These are phyloP conservation scores for Cladosporium halotolerans DNA, from an alignment of 2,329 filamentous ascomycete species.

Conservation along the genomic window DNA sequence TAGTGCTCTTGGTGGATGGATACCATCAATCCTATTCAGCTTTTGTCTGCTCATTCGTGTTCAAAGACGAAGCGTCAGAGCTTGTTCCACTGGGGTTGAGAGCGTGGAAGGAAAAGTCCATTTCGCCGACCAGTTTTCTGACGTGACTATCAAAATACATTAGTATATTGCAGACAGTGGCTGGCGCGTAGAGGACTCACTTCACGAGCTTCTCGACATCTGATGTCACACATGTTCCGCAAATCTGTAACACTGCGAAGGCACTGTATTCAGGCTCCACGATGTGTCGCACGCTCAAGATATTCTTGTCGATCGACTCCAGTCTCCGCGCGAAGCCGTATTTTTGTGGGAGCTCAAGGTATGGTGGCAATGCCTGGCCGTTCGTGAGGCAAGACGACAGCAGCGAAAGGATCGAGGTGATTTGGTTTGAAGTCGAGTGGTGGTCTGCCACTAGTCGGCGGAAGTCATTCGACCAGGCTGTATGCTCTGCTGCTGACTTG, in stretches of 20 bases:
- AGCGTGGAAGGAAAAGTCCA: slow-evolving; percentile 63
- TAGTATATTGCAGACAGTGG: slow-evolving; percentile 47
- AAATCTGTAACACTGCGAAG: slow-evolving; percentile 68
- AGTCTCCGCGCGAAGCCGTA: slow-evolving; percentile 55
- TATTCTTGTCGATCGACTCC: slow-evolving; percentile 52
- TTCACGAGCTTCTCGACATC: slow-evolving; percentile 57
- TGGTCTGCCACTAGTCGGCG: slow-evolving; percentile 49
- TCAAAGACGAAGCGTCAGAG: slow-evolving; percentile 6
- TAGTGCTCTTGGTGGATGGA: no score
- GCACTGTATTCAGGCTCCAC: slow-evolving; percentile 63
- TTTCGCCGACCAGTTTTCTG: slow-evolving; percentile 60
- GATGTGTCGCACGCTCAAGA: slow-evolving; percentile 54
- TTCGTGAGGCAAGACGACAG: slow-evolving; percentile 61
- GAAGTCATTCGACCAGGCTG: slow-evolving; percentile 57
- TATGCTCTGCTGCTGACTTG: slow-evolving; percentile 35
- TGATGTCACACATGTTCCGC: slow-evolving; percentile 60
- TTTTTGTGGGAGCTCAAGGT: slow-evolving; percentile 56
- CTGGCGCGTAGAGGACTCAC: slow-evolving; percentile 45
- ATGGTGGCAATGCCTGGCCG: slow-evolving; percentile 63
- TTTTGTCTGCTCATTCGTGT: background rate
- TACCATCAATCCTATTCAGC: background rate
- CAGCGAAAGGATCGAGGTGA: slow-evolving; percentile 62
- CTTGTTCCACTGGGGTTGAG: slow-evolving; percentile 32
- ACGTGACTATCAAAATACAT: slow-evolving; percentile 37
- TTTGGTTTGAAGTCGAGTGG: slow-evolving; percentile 57